Base-by-base conservation (phyloP, 2,329 filamentous ascomycete genomes). In the Cryphonectria naterciae region DNA sequence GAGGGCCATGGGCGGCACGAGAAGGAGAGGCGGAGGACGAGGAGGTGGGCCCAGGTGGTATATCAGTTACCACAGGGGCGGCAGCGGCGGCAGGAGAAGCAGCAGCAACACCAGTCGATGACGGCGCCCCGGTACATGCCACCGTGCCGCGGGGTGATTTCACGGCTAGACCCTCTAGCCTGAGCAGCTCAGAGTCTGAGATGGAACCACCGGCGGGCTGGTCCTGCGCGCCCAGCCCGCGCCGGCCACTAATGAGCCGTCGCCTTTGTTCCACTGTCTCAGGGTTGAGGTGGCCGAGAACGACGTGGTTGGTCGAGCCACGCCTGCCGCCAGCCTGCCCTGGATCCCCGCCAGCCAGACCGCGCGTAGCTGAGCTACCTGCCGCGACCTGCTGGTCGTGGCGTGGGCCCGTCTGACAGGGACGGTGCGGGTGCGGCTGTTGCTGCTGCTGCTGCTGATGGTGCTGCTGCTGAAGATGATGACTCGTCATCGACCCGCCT, bases 151-250 rank as follows among this genome's bases (percentile, higher is more conserved):
- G 74, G 28, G 78, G 75, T 56, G 77, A 78, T 52, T 74, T 72
- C 74, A 80, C 77, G 56, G 77, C 77, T 56, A 80, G 65, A n/a
- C 77, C 78, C 71, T 80, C 78, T 68, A 80, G 76, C 65, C 75
- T 76, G 41, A 78, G 75, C 25, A 79, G 75, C 72, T 79, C 77
- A 35, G 77, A 76, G 71, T 79, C 78, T 35, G 78, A 77, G 69
- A 77, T 75, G 62, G 78, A 77, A 41, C 75, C 75, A 22, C 75
- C 74, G n/a, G 68, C 68, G 62, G 70, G 63, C 15, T 68, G 67
- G 67, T 64, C 22, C n/a, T 67, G 69, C 56, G 28, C 28, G 35
- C 65, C 63, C 66, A 71, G 39, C 22, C 71, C 71, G 69, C 69
- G 71, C 49, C 69, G 71, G 32, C 71, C 71, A 73, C 56, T 71